Evolutionary conservation across 768 basidiomycete genomes (phyloP), one percentile per base, ranked within the genome.

Genomic region (Coprinopsis marcescibilis): DNA sequence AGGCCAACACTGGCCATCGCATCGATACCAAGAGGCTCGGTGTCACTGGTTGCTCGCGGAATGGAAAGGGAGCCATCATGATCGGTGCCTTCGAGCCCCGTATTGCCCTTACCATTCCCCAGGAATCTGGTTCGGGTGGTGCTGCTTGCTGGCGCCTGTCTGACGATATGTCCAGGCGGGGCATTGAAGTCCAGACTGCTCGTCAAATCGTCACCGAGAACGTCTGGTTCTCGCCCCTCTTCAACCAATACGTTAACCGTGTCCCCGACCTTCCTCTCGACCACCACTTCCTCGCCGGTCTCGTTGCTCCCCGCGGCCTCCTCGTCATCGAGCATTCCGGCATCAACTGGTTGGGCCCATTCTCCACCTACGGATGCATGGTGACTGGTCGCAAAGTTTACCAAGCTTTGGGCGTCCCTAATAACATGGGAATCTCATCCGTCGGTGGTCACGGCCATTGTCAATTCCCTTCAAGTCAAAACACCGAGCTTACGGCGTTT

Each of bases 51-150:
- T 81, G 80, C 58, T 80, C 78, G 17, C 67, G 78, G 32, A 69
- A 80, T 51, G 80, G 80, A 49, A 81, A 81, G 61, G 80, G 78
- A 44, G 77, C 78, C 1, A 63, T 79, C 29, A 68, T 79, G 42
- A 76, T 72, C 21, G 78, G 78, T 15, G 80, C 78, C 19, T 76
- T 80, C 53, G 78, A 81, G 50, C 56, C 64, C 1, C 78, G 78
- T 46, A 75, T 81, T 50, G 75, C 73, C 4, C 66, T 81, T 48
- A 80, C 78, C 11, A 76, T 81, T 52, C 76, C 78, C 3, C 80
- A 81, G 58, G 78, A 81, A 60, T 79, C 78, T 5, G 80, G 80
- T 7, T 76, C 77, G 6, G 78, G 80, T 42, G 78, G 80, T 6
- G 71, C 68, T 26, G 73, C 72, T 14, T 76, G 73, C 63, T 81